These are phyloP conservation scores for Volvox africanus DNA, from an alignment of 139 green algal species.

Conservation along the genomic window DNA sequence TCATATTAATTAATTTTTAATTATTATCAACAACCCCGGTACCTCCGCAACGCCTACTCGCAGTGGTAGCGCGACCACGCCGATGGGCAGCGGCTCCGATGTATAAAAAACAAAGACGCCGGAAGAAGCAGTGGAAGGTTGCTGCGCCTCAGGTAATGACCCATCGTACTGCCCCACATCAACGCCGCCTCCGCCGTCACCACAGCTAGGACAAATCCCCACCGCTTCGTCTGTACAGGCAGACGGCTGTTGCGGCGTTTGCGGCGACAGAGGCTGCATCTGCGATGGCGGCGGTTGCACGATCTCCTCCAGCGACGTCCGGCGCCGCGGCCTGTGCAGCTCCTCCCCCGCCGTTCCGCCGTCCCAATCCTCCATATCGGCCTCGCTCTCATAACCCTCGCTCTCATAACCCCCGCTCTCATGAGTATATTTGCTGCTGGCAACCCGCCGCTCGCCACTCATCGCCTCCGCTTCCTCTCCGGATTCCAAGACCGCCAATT, in stretches of 20 bases:
- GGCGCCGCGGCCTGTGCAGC: neutral
- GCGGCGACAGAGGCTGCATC: neutral
- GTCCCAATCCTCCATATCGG: conserved; percentile 12
- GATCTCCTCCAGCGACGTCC: neutral
- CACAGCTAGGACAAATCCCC: neutral
- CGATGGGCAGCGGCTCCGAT: neutral
- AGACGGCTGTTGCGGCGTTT: neutral
- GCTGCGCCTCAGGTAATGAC: neutral
- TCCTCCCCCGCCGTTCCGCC: neutral
- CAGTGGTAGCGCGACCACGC: neutral
- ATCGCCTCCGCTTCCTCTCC: neutral
- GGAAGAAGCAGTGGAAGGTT: conserved; percentile 2
- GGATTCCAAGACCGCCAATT: neutral
- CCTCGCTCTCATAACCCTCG: conserved; percentile 30
- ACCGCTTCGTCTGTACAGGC: neutral
- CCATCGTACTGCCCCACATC: too few relatives aligned
- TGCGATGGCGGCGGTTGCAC: neutral
- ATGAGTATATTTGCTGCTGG: neutral
- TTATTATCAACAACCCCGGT: too few relatives aligned
- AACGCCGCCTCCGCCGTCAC: neutral
- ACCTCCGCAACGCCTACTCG: too few relatives aligned
- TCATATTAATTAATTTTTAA: too few relatives aligned
- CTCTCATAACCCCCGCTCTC: too few relatives aligned
- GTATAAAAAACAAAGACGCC: conserved; percentile 2
- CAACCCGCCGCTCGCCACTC: too few relatives aligned